A percentile compares a stretch with the other conserved stretches of the same genome.
phyloP scores from a whole-genome alignment of 495 filamentous ascomycete genomes.

The Penicilliopsis zonata region DNA sequence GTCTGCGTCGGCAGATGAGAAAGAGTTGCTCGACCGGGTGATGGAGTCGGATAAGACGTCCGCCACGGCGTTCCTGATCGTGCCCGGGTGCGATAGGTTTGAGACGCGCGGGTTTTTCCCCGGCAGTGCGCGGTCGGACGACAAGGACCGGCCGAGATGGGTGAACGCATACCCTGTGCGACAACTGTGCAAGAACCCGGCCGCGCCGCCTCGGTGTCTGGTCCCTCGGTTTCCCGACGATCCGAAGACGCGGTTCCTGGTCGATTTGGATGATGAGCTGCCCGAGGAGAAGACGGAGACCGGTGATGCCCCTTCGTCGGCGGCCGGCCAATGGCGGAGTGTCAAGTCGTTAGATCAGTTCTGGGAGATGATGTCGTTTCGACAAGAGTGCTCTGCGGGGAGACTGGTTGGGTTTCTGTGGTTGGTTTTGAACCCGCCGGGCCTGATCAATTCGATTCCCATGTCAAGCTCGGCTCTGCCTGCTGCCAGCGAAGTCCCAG shows the following conservation, averaged over 20 bases:
- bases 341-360: conserved; percentile 78
- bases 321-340: conserved; percentile 63
- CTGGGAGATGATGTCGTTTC: conserved; percentile 97
- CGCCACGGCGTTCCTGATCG: conserved; percentile 62
- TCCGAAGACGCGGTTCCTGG: conserved; percentile 82
- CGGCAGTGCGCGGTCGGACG: conserved; percentile 21
- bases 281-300: conserved; percentile 21
- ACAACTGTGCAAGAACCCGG: conserved; percentile 41
- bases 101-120: conserved; percentile 60
- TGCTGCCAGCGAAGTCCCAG: too few relatives aligned
- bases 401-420: conserved; percentile 88
- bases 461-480: conserved; percentile 22
- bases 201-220: conserved; percentile 67
- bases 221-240: conserved; percentile 92
- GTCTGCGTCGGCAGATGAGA: conserved; percentile 16
- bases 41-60: conserved; percentile 26
- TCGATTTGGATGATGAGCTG: conserved; percentile 76
- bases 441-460: conserved; percentile 23
- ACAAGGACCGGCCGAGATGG: conserved; percentile 33
- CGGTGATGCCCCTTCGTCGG: conserved; percentile 21
- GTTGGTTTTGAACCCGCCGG: conserved; percentile 60
- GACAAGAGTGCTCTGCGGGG: conserved; percentile 90
- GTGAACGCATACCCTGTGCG: conserved; percentile 49
- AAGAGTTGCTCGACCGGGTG: conserved; percentile 28
- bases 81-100: conserved; percentile 71